Conservation (phyloP, 1,284 basidiomycete species). For the Puccinia triticina region DNA sequence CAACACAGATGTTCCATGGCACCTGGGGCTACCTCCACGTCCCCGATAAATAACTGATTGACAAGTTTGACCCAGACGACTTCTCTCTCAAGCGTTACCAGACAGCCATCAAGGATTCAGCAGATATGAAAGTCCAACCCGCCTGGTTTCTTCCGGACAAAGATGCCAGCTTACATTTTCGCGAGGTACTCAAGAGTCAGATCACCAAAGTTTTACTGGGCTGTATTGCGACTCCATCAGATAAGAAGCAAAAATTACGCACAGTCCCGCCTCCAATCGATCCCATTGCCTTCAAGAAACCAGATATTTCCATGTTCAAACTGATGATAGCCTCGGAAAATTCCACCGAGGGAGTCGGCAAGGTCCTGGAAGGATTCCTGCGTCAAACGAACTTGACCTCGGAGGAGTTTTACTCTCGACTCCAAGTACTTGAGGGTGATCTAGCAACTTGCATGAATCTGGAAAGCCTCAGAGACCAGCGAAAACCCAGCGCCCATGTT, state of each 20-base stretch:
- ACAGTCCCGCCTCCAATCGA: slow-evolving; percentile 4
- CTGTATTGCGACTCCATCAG: not conserved
- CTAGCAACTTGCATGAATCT: not conserved
- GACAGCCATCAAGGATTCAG: too few relatives aligned
- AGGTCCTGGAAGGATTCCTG: not conserved
- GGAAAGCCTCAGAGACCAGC: not conserved
- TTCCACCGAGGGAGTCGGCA: not conserved
- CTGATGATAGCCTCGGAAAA: slow-evolving; percentile 35
- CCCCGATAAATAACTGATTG: too few relatives aligned
- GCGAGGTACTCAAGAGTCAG: not conserved
- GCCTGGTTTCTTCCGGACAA: not conserved
- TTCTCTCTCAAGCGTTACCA: too few relatives aligned
- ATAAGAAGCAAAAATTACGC: not conserved
- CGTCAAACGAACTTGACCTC: not conserved
- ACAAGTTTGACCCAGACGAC: too few relatives aligned
- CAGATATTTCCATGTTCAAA: slow-evolving; percentile 18
- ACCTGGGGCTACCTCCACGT: slow-evolving; percentile 16
- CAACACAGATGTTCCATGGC: not conserved
- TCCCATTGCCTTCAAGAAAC: not conserved
- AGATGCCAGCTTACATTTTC: not conserved
- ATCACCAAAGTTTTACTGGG: not conserved
- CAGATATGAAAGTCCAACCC: not conserved
- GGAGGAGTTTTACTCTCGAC: not conserved
- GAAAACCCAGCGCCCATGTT: not conserved
- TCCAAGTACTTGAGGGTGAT: slow-evolving; percentile 24